Percentiles rank a stretch among this genome's conserved stretches.
Evolutionary conservation across 768 basidiomycete genomes (phyloP).

Genomic region (Auriscalpium orientale): DNA sequence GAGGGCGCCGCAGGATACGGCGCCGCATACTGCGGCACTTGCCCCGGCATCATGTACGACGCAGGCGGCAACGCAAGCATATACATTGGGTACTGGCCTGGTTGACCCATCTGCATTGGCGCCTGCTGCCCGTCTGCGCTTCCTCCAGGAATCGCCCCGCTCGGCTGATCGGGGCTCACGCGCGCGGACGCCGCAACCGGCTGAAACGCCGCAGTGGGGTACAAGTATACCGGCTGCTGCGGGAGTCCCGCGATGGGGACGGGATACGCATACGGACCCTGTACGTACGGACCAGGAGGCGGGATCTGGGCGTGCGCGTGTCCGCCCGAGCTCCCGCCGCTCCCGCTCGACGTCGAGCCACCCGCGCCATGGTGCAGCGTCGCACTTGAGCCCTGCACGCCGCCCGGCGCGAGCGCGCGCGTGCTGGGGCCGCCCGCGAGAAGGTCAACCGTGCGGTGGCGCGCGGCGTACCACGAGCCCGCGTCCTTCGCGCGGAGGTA

Average conservation of each 20-base stretch:
- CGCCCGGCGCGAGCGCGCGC: not conserved
- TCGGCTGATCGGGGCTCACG: not conserved
- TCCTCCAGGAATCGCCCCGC: not conserved
- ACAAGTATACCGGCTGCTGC: slow-evolving; percentile 8
- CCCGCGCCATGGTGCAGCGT: not conserved
- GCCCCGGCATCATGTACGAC: not conserved
- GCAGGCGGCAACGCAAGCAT: slow-evolving; percentile 11
- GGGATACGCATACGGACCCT: slow-evolving; percentile 1
- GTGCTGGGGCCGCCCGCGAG: slow-evolving; percentile 5
- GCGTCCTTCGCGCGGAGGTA: not conserved
- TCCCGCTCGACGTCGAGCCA: not conserved
- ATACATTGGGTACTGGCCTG: slow-evolving; percentile 1
- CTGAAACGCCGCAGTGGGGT: slow-evolving; percentile 1
- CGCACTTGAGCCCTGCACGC: not conserved
- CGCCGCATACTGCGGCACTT: too few relatives aligned
- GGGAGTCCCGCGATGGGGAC: slow-evolving; percentile 5
- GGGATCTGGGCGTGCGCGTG: not conserved
- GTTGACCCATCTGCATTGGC: not conserved
- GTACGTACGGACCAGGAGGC: not conserved
- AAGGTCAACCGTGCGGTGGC: slow-evolving; percentile 7
- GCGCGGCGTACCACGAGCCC: slow-evolving; percentile 14
- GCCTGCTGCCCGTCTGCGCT: slow-evolving; percentile 5
- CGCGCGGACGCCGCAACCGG: not conserved
- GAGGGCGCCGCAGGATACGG: too few relatives aligned
- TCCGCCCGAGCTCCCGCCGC: slow-evolving; percentile 2